phyloP scores from a whole-genome alignment of 176 grass and related monocot genomes.

The Avena insularis region DNA sequence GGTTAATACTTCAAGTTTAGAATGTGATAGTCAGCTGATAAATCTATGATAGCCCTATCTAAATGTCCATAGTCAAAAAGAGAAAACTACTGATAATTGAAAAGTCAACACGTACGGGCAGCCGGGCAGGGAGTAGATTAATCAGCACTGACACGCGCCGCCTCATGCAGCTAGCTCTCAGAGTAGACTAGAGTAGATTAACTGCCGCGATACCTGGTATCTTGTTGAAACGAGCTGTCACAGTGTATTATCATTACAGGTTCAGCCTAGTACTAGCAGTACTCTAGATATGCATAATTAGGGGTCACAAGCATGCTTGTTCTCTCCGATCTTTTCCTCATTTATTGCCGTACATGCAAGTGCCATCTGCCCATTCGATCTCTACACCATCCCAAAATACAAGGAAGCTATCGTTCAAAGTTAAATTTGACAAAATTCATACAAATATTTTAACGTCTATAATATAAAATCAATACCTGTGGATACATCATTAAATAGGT shows the following conservation, averaged over 20 bases:
- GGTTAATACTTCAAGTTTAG: too few species aligned
- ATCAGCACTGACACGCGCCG: conserved; percentile 22
- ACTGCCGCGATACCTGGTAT: neutral
- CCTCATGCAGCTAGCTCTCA: conserved; percentile 7
- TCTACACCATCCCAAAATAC: neutral
- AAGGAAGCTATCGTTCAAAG: too few species aligned
- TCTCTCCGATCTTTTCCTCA: conserved; percentile 2
- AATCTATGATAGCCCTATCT: too few species aligned
- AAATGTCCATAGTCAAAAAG: too few species aligned
- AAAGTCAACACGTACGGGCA: conserved; percentile 20
- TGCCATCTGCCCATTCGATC: neutral
- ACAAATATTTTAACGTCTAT: too few species aligned
- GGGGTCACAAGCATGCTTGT: conserved; percentile 19
- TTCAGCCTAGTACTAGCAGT: neutral
- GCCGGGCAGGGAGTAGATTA: neutral
- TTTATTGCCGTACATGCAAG: neutral
- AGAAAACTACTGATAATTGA: neutral
- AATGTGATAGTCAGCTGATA: too few species aligned
- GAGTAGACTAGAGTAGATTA: neutral
- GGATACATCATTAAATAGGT: too few species aligned
- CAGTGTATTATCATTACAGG: neutral
- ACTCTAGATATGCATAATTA: neutral
- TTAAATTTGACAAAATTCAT: too few species aligned
- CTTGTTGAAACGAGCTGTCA: neutral
- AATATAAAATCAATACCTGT: too few species aligned